Conservation (phyloP, 257 asterid species). For the Leptodermis oblonga region DNA sequence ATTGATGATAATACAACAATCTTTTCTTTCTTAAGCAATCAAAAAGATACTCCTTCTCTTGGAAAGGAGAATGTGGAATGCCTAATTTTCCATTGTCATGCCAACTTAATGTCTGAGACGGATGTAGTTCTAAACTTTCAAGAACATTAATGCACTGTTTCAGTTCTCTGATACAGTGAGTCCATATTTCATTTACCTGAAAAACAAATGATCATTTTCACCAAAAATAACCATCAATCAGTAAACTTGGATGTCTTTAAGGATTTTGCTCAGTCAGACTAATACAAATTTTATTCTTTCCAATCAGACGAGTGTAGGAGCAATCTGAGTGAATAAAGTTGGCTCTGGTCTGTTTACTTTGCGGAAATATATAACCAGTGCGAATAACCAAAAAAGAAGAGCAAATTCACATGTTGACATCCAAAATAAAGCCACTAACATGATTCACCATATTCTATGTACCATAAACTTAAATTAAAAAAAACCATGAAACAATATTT, state of each 20-base stretch:
- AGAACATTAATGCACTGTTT: constrained; percentile 27
- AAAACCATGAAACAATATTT: background rate
- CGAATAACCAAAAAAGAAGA: background rate
- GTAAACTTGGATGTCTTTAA: background rate
- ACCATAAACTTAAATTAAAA: background rate
- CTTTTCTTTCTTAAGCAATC: constrained; percentile 38
- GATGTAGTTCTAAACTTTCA: constrained; percentile 24
- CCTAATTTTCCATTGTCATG: constrained; percentile 19
- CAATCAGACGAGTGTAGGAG: background rate
- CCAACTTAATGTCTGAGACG: constrained; percentile 13
- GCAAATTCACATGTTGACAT: background rate
- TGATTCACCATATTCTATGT: background rate
- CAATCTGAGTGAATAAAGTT: background rate
- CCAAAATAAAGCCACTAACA: background rate
- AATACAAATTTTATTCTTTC: background rate
- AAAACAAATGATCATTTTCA: constrained; percentile 9
- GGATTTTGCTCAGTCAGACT: background rate
- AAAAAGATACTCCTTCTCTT: constrained; percentile 31
- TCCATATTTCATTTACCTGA: constrained; percentile 50
- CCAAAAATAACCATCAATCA: background rate
- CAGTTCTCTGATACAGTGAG: constrained; percentile 38
- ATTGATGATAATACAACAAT: constrained; percentile 14
- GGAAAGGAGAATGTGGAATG: constrained; percentile 31
- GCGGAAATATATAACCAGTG: background rate
- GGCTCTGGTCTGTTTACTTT: background rate